phyloP scores from a whole-genome alignment of 352 stramenopile species.

The Phytophthora agathidicida region DNA sequence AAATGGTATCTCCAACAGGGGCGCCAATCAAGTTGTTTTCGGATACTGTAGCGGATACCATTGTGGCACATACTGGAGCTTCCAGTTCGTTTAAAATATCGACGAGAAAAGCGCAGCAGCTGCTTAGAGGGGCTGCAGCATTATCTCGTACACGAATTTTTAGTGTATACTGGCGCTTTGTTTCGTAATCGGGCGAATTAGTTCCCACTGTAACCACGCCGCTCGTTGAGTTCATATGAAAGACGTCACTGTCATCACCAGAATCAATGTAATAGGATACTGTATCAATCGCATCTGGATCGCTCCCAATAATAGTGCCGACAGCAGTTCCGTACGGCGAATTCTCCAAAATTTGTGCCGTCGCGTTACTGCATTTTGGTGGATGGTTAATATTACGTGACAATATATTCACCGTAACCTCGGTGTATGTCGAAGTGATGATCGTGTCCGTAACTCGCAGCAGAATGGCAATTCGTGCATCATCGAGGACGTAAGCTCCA shows the following conservation, averaged over 20 bases:
- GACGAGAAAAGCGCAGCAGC: slow-evolving; percentile 40
- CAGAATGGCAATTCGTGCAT: slow-evolving; percentile 16
- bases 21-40: slow-evolving; percentile 42
- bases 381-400: slow-evolving; percentile 59
- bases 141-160: slow-evolving; percentile 55
- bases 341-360: slow-evolving; percentile 55
- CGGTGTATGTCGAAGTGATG: slow-evolving; percentile 38
- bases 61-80: slow-evolving; percentile 9
- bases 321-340: slow-evolving; percentile 27
- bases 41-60: not conserved
- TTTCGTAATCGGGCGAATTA: slow-evolving; percentile 56
- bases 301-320: slow-evolving; percentile 40
- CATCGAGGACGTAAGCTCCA: slow-evolving; percentile 18
- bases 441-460: slow-evolving; percentile 45
- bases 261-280: slow-evolving; percentile 47
- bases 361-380: slow-evolving; percentile 33
- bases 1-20: slow-evolving; percentile 37
- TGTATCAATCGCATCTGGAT: slow-evolving; percentile 40
- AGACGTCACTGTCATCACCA: slow-evolving; percentile 46
- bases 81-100: slow-evolving; percentile 52
- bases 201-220: slow-evolving; percentile 45
- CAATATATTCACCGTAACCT: slow-evolving; percentile 47
- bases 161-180: slow-evolving; percentile 37
- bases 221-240: slow-evolving; percentile 52
- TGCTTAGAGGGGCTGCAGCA: slow-evolving; percentile 35